Evolutionary conservation across 2,329 filamentous ascomycete species (phyloP).

Genomic region (Fusarium hostae): DNA sequence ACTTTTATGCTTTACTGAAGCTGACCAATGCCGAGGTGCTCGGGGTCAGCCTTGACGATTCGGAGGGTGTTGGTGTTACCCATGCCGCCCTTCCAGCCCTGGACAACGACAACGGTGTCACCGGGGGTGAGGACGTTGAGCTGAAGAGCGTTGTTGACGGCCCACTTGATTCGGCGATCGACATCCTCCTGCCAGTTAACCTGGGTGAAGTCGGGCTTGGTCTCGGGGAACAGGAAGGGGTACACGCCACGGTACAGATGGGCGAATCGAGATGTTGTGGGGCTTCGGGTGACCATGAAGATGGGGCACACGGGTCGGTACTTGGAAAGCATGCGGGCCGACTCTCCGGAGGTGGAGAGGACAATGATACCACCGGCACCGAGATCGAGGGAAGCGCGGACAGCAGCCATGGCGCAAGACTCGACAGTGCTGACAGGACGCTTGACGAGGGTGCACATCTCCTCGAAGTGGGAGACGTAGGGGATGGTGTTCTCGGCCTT

Average conservation of each 20-base stretch:
- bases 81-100: constrained; percentile 92
- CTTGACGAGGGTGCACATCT: constrained; percentile 84
- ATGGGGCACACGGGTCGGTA: constrained; percentile 99
- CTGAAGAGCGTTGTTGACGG: constrained; percentile 85
- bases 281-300: constrained; percentile 96
- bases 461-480: constrained; percentile 96
- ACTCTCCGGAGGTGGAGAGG: constrained; percentile 93
- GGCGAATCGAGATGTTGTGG: constrained; percentile 84
- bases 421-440: constrained; percentile 89
- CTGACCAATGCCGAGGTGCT: constrained; percentile 67
- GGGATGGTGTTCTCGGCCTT: constrained; percentile 97
- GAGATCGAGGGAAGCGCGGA: constrained; percentile 93
- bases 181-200: constrained; percentile 99
- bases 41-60: constrained; percentile 69
- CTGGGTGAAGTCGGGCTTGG: constrained; percentile 93
- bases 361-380: constrained; percentile 97
- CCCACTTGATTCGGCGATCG: constrained; percentile 97
- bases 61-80: constrained; percentile 88
- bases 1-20: constrained; percentile 39
- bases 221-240: constrained; percentile 92
- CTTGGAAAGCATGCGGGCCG: constrained; percentile 95
- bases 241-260: constrained; percentile 98
- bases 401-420: constrained; percentile 96
- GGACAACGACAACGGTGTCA: constrained; percentile 83
- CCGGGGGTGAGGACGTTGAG: constrained; percentile 79